These are phyloP conservation scores for Beverwykella pulmonaria DNA, from an alignment of 495 filamentous ascomycete genomes.

Conservation along the genomic window DNA sequence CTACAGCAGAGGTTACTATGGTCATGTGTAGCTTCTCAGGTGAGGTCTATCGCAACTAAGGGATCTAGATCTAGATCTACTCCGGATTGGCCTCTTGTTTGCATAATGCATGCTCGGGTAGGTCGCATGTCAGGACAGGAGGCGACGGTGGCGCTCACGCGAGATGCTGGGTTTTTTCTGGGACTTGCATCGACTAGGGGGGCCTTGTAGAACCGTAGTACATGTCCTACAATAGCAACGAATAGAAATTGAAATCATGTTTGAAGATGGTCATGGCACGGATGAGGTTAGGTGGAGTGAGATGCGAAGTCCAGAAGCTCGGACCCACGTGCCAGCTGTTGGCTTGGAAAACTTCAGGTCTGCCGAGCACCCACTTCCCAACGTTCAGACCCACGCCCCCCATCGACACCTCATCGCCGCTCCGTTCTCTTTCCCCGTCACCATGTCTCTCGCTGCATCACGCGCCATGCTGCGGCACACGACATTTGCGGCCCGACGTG, in stretches of 20 bases:
- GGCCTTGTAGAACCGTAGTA: no score
- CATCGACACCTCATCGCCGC: constrained; percentile 30
- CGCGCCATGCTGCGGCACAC: constrained; percentile 65
- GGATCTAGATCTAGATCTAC: neutral
- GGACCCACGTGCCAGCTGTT: neutral
- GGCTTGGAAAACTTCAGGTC: neutral
- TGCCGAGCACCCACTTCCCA: neutral
- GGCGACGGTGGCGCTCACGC: neutral
- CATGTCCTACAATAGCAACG: no score
- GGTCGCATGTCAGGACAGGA: neutral
- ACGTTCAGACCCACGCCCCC: constrained; percentile 2
- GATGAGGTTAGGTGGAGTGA: neutral
- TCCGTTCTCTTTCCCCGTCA: constrained; percentile 21
- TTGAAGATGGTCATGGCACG: neutral
- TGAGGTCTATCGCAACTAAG: neutral
- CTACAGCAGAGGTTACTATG: no score
- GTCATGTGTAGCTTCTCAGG: no score
- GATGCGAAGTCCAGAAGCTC: neutral
- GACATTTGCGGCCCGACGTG: constrained; percentile 60
- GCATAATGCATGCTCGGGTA: neutral
- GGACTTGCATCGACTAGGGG: no score
- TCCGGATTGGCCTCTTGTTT: neutral
- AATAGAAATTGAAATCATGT: no score
- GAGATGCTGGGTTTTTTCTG: neutral
- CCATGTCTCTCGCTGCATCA: constrained; percentile 53